Percentiles rank a stretch among this genome's conserved stretches.
phyloP scores from a whole-genome alignment of 345 rosid genomes.

The Microcos paniculata region DNA sequence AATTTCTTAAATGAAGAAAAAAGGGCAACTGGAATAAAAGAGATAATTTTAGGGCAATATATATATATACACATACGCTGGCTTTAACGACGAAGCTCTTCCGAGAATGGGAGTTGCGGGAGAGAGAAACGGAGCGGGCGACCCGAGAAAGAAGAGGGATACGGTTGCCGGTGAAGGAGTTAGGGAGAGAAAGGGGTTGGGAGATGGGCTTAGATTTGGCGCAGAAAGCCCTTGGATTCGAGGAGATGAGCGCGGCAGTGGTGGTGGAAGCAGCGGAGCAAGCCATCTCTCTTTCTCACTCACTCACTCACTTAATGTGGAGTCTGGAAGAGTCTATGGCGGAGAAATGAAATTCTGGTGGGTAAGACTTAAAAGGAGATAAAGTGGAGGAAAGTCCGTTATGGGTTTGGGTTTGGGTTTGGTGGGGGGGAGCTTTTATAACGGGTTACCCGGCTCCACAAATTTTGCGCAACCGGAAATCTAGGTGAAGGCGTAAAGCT shows the following conservation, averaged over 20 bases:
- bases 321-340: slow-evolving; percentile 24
- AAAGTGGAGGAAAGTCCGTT: slow-evolving; percentile 1
- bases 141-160: slow-evolving; percentile 46
- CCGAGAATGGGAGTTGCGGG: slow-evolving; percentile 39
- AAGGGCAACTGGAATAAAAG: not conserved
- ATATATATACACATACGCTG: slow-evolving; percentile 58
- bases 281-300: slow-evolving; percentile 44
- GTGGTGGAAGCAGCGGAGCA: slow-evolving; percentile 65
- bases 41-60: no score
- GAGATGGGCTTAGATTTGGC: slow-evolving; percentile 37
- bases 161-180: slow-evolving; percentile 40
- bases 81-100: slow-evolving; percentile 65
- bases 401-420: not conserved
- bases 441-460: slow-evolving; percentile 15
- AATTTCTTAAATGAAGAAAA: not conserved
- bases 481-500: not conserved
- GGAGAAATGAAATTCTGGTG: slow-evolving; percentile 22
- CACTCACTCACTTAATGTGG: not conserved
- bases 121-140: slow-evolving; percentile 41
- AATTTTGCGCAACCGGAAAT: not conserved
- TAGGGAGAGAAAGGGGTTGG: slow-evolving; percentile 42
- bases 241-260: slow-evolving; percentile 57
- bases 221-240: slow-evolving; percentile 39
- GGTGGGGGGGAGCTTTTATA: not conserved
- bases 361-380: not conserved